Base-by-base conservation (phyloP, 176 grass and related monocot species). In the Saccharum officinarum region DNA sequence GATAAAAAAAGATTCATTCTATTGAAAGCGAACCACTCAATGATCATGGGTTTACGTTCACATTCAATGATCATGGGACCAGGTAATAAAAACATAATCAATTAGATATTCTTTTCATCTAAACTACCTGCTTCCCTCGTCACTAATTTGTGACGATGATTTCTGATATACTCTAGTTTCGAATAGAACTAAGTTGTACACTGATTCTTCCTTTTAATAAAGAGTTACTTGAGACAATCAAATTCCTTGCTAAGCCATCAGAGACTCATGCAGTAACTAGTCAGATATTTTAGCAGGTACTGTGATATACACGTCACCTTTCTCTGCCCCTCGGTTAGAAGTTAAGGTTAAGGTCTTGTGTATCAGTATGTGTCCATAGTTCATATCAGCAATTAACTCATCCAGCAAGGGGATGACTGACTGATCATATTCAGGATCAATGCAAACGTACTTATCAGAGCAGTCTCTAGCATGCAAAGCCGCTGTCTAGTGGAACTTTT, bases 281-380 rank as follows among this genome's bases (percentile, higher is more conserved):
- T 41, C 6, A 78, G 79, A 78, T 86, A 78, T 73, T 86, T 86
- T 73, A 78, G 18, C 73, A 86, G 78, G 41, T 42, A 64, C 39
- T 26, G 6, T 15, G 14, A 63, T 16, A 63, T 70, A 50, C 20
- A 46, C 31, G 18, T n/a, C 57, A 23, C 14, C 45, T 45, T 66
- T 86, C 44, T 25, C 46, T 0, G 38, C 28, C 8, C 26, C 66
- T 73, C 25, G 36, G 45, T 54, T 88, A 60, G 55, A 23, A 45
- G 76, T n/a, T 82, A 82, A 31, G 55, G 31, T 71, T 31, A 60
- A 39, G 41, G 46, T 45, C 13, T 65, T 15, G 15, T 34, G 44
- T 41, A 72, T 78, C 73, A 7, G 11, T 38, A 59, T 55, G 73
- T 79, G 88, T 83, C 77, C 84, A 82, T 90, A 90, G 79, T 86